These are phyloP conservation scores for Scutellaria minor DNA, from an alignment of 257 asterid species.

Conservation along the genomic window DNA sequence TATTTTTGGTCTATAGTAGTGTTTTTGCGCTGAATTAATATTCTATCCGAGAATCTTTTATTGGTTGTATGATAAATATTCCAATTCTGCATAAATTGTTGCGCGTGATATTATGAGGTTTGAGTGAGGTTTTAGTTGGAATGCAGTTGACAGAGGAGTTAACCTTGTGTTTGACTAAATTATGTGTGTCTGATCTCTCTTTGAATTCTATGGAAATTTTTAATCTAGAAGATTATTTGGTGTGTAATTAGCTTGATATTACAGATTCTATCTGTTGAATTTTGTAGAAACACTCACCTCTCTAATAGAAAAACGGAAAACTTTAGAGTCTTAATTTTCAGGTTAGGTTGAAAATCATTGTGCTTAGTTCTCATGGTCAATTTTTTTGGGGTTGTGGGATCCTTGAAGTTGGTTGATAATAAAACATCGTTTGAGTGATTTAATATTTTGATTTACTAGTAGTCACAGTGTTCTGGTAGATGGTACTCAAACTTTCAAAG, in stretches of 20 bases:
- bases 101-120: not conserved
- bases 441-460: not conserved
- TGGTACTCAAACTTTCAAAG: no score
- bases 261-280: not conserved
- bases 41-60: not conserved
- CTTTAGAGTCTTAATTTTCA: not conserved
- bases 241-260: not conserved
- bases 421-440: not conserved
- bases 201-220: not conserved
- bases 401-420: not conserved
- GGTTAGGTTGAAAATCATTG: not conserved
- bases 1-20: not conserved
- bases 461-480: not conserved
- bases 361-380: not conserved
- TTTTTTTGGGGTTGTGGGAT: not conserved
- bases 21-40: not conserved
- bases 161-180: not conserved
- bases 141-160: not conserved
- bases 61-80: not conserved
- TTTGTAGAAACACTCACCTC: not conserved
- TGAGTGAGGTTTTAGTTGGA: constrained; percentile 7
- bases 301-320: not conserved
- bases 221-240: not conserved
- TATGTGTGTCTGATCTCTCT: not conserved
- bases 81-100: not conserved